Percentiles rank a stretch among this genome's conserved stretches.
Evolutionary conservation across 1,284 basidiomycete genomes (phyloP).

Genomic region (Sanghuangporus baumii): DNA sequence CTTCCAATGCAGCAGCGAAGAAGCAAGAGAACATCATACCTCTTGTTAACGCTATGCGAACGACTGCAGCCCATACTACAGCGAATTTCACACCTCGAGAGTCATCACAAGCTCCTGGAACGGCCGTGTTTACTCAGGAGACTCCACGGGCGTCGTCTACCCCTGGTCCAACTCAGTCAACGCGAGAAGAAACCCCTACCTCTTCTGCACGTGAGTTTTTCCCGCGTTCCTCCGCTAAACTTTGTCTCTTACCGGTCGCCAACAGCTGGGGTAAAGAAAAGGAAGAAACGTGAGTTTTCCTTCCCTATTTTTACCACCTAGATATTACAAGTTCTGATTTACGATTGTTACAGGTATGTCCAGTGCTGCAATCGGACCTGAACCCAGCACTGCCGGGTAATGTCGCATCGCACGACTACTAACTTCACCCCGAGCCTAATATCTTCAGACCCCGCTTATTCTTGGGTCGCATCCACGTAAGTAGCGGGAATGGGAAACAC

Average conservation of each 20-base stretch:
- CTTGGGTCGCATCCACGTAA: not conserved
- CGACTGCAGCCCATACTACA: constrained; percentile 64
- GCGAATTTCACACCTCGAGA: constrained; percentile 35
- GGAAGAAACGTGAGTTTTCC: constrained; percentile 50
- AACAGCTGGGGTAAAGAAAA: constrained; percentile 60
- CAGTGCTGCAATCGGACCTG: not conserved
- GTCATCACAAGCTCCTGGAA: constrained; percentile 30
- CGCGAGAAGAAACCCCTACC: constrained; percentile 36
- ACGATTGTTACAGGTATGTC: constrained; percentile 6
- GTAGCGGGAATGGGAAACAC: not conserved
- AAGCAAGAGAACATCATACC: constrained; percentile 62
- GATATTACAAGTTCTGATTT: not conserved
- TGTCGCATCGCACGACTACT: not conserved
- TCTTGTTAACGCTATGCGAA: constrained; percentile 68
- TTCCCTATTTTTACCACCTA: not conserved
- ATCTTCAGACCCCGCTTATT: not conserved
- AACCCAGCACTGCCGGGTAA: not conserved
- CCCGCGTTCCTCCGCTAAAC: constrained; percentile 31
- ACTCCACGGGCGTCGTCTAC: constrained; percentile 40
- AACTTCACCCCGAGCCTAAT: not conserved
- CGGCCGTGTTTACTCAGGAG: constrained; percentile 33
- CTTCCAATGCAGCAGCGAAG: constrained; percentile 28
- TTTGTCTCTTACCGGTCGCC: constrained; percentile 32
- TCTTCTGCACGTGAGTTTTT: constrained; percentile 35
- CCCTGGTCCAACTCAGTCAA: constrained; percentile 41